Conservation (phyloP, 345 rosid genomes). For the Citrus maxima region DNA sequence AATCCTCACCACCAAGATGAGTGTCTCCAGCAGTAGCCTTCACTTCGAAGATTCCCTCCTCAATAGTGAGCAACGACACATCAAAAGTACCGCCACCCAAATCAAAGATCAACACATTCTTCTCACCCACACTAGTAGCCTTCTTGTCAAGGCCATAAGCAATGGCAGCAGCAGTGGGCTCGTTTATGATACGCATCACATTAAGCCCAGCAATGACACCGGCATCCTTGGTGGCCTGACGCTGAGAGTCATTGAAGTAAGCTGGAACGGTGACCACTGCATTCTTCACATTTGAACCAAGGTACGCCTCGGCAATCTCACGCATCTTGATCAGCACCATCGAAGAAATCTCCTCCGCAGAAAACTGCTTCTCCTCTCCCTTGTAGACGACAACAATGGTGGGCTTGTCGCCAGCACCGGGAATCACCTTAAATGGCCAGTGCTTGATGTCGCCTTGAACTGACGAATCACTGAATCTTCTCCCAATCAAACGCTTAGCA, state of each 20-base stretch:
- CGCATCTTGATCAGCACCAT: constrained; percentile 55
- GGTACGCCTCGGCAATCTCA: constrained; percentile 49
- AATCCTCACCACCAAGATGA: constrained; percentile 53
- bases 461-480: constrained; percentile 37
- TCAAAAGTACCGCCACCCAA: constrained; percentile 63
- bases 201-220: constrained; percentile 50
- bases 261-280: constrained; percentile 54
- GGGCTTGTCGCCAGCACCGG: constrained; percentile 40
- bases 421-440: constrained; percentile 40
- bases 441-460: constrained; percentile 41
- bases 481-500: constrained; percentile 46
- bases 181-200: constrained; percentile 44
- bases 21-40: constrained; percentile 59
- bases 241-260: constrained; percentile 52
- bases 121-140: constrained; percentile 43
- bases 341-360: constrained; percentile 55
- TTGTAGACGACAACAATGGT: constrained; percentile 34
- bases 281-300: constrained; percentile 39
- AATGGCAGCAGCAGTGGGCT: constrained; percentile 58
- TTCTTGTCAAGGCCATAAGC: constrained; percentile 63
- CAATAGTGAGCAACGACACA: constrained; percentile 54
- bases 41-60: constrained; percentile 52
- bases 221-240: constrained; percentile 56
- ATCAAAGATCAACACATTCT: constrained; percentile 52
- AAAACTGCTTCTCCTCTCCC: constrained; percentile 38